Conservation (phyloP, 306 rosid species). For the Dalbergia oliveri region DNA sequence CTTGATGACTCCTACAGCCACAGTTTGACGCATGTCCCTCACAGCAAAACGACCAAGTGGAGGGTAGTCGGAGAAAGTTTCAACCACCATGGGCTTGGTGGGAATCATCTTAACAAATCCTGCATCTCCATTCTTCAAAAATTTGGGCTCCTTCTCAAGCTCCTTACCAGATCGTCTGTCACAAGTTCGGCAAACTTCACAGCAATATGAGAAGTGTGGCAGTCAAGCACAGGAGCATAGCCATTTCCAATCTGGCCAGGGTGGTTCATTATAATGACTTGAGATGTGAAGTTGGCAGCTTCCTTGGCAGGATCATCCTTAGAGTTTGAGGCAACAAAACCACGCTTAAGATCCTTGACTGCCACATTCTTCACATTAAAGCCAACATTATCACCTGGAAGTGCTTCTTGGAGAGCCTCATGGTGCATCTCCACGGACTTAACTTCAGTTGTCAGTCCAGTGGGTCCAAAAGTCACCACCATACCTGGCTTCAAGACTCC, state of each 20-base stretch:
- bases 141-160: too few species aligned
- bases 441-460: conserved; percentile 43
- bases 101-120: conserved; percentile 50
- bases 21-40: conserved; percentile 53
- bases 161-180: too few species aligned
- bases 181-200: too few species aligned
- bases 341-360: conserved; percentile 47
- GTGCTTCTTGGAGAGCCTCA: conserved; percentile 37
- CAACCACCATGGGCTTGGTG: conserved; percentile 51
- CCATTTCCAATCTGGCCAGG: conserved; percentile 52
- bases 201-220: conserved; percentile 46
- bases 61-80: conserved; percentile 45
- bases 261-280: conserved; percentile 48
- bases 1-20: conserved; percentile 47
- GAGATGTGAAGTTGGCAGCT: conserved; percentile 49
- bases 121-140: conserved; percentile 43
- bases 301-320: conserved; percentile 50
- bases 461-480: conserved; percentile 45
- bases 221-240: conserved; percentile 48
- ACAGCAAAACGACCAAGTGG: conserved; percentile 54
- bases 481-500: conserved; percentile 42
- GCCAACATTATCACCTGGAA: conserved; percentile 47
- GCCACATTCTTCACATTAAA: conserved; percentile 48
- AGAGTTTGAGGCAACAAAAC: conserved; percentile 49
- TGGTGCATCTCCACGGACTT: conserved; percentile 52